phyloP scores from a whole-genome alignment of 2,329 filamentous ascomycete genomes.

The Aschersonia sp. region DNA sequence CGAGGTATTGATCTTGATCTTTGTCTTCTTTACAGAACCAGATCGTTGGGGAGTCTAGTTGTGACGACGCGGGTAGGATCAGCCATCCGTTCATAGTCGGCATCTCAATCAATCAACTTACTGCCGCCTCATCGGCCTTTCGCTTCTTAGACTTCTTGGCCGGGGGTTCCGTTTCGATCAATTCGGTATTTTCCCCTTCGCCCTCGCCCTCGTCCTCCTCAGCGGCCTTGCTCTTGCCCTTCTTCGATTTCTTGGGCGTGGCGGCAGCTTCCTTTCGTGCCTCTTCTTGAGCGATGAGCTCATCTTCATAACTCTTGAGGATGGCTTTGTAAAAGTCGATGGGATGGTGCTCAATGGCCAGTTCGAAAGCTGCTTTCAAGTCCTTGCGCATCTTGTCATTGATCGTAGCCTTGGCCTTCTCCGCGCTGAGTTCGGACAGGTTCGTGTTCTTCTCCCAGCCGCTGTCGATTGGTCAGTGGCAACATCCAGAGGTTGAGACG shows the following conservation, averaged over 20 bases:
- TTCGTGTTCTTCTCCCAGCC: conserved; percentile 84
- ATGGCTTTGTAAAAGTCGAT: conserved; percentile 74
- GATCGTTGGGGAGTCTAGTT: conserved; percentile 39
- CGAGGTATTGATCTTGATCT: conserved; percentile 49
- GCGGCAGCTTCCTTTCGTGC: conserved; percentile 27
- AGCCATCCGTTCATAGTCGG: not conserved
- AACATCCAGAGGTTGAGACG: not conserved
- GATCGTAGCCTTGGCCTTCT: conserved; percentile 52
- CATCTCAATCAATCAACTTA: conserved; percentile 10
- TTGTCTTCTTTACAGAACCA: conserved; percentile 53
- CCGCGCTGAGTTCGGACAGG: conserved; percentile 61
- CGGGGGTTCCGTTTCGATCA: conserved; percentile 42
- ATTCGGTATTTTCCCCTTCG: conserved; percentile 40
- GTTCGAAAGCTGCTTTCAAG: conserved; percentile 61
- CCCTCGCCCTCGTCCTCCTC: conserved; percentile 12
- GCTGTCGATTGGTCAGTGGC: conserved; percentile 29
- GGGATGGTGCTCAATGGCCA: conserved; percentile 65
- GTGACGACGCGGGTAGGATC: not conserved
- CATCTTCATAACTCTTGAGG: conserved; percentile 54
- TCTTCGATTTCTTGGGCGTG: conserved; percentile 26
- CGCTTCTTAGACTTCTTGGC: conserved; percentile 60
- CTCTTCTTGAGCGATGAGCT: conserved; percentile 40
- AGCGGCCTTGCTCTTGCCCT: conserved; percentile 33
- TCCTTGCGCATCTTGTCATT: conserved; percentile 70
- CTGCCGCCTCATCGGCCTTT: conserved; percentile 65